Percentiles rank a stretch among this genome's conserved stretches.
phyloP scores from a whole-genome alignment of 2,329 filamentous ascomycete genomes.

The Epichloe festucae region DNA sequence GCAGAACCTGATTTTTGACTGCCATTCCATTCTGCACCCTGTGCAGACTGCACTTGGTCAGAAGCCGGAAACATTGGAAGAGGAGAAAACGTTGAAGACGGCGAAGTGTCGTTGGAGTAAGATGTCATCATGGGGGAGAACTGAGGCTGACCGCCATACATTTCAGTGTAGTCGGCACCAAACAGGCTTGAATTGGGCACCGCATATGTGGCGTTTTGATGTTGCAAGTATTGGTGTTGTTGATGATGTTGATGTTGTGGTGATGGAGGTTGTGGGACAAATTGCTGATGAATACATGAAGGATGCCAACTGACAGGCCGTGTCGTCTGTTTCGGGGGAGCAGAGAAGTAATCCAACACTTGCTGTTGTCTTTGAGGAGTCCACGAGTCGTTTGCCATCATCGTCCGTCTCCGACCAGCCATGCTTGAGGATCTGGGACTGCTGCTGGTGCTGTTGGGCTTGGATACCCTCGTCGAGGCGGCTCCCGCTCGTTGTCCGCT shows the following conservation, averaged over 20 bases:
- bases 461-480: constrained; percentile 45
- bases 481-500: constrained; percentile 33
- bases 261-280: background rate
- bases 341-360: constrained; percentile 24
- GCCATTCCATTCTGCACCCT: constrained; percentile 25
- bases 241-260: background rate
- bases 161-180: constrained; percentile 26
- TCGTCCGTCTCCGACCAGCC: constrained; percentile 40
- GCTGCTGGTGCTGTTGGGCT: constrained; percentile 55
- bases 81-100: constrained; percentile 40
- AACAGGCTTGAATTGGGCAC: constrained; percentile 24
- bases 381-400: constrained; percentile 35
- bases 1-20: constrained; percentile 17
- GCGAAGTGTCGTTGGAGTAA: constrained; percentile 47
- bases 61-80: constrained; percentile 29
- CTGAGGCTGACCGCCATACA: constrained; percentile 27
- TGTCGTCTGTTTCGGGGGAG: constrained; percentile 7
- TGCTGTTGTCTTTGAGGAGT: constrained; percentile 34
- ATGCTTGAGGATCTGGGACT: constrained; percentile 46
- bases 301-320: constrained; percentile 58
- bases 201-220: constrained; percentile 25
- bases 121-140: constrained; percentile 37
- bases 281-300: constrained; percentile 28
- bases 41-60: constrained; percentile 26
- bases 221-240: constrained; percentile 16